A percentile compares a stretch with the other conserved stretches of the same genome.
Conservation (phyloP, 331 rosid genomes). For the Dryas integrifolia region DNA sequence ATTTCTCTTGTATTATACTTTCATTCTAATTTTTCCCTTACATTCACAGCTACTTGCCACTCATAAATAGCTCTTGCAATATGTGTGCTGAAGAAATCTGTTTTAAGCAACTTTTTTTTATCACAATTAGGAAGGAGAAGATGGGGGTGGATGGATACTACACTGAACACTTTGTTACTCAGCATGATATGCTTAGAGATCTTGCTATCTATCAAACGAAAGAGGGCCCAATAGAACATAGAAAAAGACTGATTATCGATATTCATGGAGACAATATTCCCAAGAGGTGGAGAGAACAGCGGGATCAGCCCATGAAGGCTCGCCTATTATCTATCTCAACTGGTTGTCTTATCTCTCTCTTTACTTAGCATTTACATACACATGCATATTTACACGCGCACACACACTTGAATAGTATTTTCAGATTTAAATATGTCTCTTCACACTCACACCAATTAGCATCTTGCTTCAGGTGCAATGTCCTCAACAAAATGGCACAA, state of each 20-base stretch:
- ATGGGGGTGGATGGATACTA: constrained; percentile 31
- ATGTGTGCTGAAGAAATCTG: not conserved
- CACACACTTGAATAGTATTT: not conserved
- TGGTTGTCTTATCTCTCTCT: constrained; percentile 31
- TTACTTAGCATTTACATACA: not conserved
- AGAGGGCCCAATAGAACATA: constrained; percentile 27
- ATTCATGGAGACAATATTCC: constrained; percentile 38
- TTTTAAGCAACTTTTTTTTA: not conserved
- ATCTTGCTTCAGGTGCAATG: constrained; percentile 36
- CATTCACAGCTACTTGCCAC: not conserved
- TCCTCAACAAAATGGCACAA: constrained; percentile 50
- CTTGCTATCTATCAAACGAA: constrained; percentile 40
- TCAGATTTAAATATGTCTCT: too few relatives aligned
- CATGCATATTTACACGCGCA: not conserved
- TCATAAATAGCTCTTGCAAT: not conserved
- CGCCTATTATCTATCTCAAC: constrained; percentile 45
- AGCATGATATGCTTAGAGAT: constrained; percentile 47
- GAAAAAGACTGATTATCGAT: constrained; percentile 42
- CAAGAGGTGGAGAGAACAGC: constrained; percentile 39
- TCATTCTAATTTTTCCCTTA: too few relatives aligned
- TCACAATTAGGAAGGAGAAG: constrained; percentile 36
- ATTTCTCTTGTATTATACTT: not conserved
- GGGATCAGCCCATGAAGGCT: constrained; percentile 28
- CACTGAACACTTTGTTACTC: constrained; percentile 38
- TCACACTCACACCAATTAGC: not conserved